Base-by-base conservation (phyloP, 2,329 filamentous ascomycete genomes). In the Chaetomium strumarium region DNA sequence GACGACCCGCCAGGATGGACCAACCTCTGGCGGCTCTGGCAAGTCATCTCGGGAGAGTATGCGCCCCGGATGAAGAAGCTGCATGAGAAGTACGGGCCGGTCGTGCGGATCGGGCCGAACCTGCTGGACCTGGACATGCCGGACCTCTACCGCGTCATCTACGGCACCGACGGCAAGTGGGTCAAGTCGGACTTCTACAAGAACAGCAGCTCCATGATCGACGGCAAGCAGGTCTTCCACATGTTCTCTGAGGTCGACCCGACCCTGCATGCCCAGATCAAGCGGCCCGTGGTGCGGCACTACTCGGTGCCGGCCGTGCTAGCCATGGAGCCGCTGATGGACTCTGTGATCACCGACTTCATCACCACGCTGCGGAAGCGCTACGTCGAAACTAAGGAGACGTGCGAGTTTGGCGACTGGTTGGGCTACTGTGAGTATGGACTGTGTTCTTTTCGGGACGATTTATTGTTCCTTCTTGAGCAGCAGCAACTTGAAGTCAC, bases 121-220 rank as follows among this genome's bases (percentile, higher is more conserved):
- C 70, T 71, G 4, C 70, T 80, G 11, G 74, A 75, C 47, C 77
- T 79, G 59, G 76, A 79, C 57, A 72, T 74, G 31, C 77, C 77
- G n/a, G 75, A 79, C 57, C 64, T 78, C 56, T 72, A 65, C 53
- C 66, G 67, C 51, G 64, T 64, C 2, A 56, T 70, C 17, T 71
- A 70, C 55, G 62, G 60, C 53, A 64, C 63, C 17, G 62, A 68
- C 45, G 63, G 60, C 7, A 63, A 65, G 52, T 68, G 56, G 67
- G 20, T 46, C 33, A 59, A 37, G 54, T 70, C 67, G 16, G 67
- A 70, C 34, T 68, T 70, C 24, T 71, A 71, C 52, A 61, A 67
- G 31, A 65, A 63, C 51, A 69, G 62, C 58, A 68, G 66, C 55
- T 63, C 64, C 24, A 56, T 67, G 30, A 61, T 66, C 49, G 59